A percentile compares a stretch with the other conserved stretches of the same genome.
Evolutionary conservation across 2,329 filamentous ascomycete species (phyloP).

Genomic region (Xylaria sp.): DNA sequence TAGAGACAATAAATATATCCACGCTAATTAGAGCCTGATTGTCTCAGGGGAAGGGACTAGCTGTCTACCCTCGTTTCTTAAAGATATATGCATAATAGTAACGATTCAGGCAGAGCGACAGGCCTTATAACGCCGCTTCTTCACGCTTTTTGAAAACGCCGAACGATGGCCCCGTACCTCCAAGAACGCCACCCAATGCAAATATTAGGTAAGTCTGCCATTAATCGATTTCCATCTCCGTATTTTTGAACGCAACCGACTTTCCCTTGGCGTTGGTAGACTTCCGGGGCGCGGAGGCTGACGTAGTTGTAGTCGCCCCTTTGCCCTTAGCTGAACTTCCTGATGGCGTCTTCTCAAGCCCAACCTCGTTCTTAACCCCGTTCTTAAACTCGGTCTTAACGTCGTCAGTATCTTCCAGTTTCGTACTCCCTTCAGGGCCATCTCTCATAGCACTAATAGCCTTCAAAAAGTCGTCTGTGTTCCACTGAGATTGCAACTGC

Average conservation of each 20-base stretch:
- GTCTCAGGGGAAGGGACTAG: neutral
- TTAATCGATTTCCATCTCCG: constrained; percentile 37
- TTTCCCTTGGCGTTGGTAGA: constrained; percentile 45
- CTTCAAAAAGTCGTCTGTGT: constrained; percentile 48
- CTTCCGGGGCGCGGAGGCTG: constrained; percentile 33
- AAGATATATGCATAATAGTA: neutral
- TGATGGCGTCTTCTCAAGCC: constrained; percentile 34
- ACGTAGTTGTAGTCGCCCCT: constrained; percentile 13
- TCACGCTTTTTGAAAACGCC: constrained; percentile 27
- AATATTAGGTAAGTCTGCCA: constrained; percentile 21
- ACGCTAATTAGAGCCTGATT: neutral
- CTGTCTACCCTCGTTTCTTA: neutral
- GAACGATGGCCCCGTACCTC: constrained; percentile 21
- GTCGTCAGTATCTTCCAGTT: constrained; percentile 35
- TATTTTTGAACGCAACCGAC: constrained; percentile 46
- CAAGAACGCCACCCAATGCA: constrained; percentile 45
- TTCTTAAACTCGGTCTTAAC: too few species aligned
- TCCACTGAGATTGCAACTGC: constrained; percentile 46
- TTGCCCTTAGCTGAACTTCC: constrained; percentile 46
- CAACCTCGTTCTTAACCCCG: constrained; percentile 45
- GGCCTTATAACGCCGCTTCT: neutral
- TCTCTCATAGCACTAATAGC: constrained; percentile 49
- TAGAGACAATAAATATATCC: neutral
- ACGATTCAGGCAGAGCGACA: neutral
- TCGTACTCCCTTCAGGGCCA: constrained; percentile 43